Evolutionary conservation across 129 eudicot species (phyloP).

Genomic region (Pulicaria dysenterica): DNA sequence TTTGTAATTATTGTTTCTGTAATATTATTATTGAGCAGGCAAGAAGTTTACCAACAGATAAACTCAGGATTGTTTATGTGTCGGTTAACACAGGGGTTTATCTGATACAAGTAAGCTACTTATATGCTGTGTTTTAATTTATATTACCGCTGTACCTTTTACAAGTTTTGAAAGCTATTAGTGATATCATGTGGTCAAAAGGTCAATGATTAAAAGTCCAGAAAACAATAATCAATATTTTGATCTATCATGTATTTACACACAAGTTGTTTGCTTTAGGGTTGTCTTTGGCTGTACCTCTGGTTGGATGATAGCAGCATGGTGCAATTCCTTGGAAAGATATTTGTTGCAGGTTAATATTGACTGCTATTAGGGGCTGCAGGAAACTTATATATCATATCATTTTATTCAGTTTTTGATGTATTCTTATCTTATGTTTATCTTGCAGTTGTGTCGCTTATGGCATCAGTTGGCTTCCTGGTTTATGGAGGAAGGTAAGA

Average conservation of each 20-base stretch:
- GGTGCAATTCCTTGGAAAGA: conserved; percentile 69
- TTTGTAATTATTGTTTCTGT: neutral
- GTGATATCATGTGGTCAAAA: neutral
- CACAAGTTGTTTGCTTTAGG: conserved; percentile 49
- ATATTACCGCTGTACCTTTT: neutral
- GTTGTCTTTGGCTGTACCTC: conserved; percentile 79
- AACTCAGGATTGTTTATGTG: conserved; percentile 59
- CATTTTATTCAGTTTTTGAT: neutral
- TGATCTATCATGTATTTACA: neutral
- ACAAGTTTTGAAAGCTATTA: neutral
- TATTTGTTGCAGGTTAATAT: conserved; percentile 81
- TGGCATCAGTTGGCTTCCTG: conserved; percentile 81
- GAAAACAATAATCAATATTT: neutral
- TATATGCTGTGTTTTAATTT: conserved; percentile 4
- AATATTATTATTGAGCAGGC: conserved; percentile 32
- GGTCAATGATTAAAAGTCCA: neutral
- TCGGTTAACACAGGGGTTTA: conserved; percentile 69
- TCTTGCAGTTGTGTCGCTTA: conserved; percentile 71
- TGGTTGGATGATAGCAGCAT: conserved; percentile 67
- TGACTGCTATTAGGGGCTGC: too few species aligned
- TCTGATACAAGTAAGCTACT: conserved; percentile 67
- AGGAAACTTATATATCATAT: too few species aligned
- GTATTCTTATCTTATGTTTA: conserved; percentile 14
- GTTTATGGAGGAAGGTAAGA: conserved; percentile 90
- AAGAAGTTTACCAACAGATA: conserved; percentile 78